Base-by-base conservation (phyloP, 176 grass and related monocot species). In the Cymbopogon citratus region DNA sequence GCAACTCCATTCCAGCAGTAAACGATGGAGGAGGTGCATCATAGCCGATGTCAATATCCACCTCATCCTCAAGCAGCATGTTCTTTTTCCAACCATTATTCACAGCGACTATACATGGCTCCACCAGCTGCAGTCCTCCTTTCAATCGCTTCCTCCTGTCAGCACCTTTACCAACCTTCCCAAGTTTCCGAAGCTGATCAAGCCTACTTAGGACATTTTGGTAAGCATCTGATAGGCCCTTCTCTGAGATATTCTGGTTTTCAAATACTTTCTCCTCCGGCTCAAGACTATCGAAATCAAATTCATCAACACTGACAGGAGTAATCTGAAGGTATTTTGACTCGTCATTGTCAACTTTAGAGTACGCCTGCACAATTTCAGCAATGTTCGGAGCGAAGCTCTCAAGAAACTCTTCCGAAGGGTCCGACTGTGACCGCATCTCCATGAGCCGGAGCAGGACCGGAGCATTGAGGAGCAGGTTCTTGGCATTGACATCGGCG, bases 11-110 rank as follows among this genome's bases (percentile, higher is more conserved):
- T 70, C 85, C 76, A 59, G 84, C 70, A 86, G 88, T 69, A 86
- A 94, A 98, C 15, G 92, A 94, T 29, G 90, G 95, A 1, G 92
- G 95, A 85, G 88, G 88, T 39, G 86, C 90, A 70, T 98, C 88
- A 85, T 84, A 98, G 62, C 95, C 95, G 18, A 98, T 65, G 35
- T 98, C 84, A 41, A 90, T 80, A 73, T 89, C 75, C 44, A 85
- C 45, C 63, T 94, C 56, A 48, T 92, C 59, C 79, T 91, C 88
- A 11, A 75, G 43, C 23, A 35, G 34, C 82, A 98, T 68, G 66
- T 84, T 59, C 67, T 91, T 93, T 87, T 54, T 67, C 63, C 81
- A 76, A 77, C 56, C 80, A 83, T 83, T 68, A 69, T 84, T 84
- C 52, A 86, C 65, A 0, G 31, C 60, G 57, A 76, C 78, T 27